These are phyloP conservation scores for Ophiobolus disseminans DNA, from an alignment of 2,329 filamentous ascomycete species.

Conservation along the genomic window DNA sequence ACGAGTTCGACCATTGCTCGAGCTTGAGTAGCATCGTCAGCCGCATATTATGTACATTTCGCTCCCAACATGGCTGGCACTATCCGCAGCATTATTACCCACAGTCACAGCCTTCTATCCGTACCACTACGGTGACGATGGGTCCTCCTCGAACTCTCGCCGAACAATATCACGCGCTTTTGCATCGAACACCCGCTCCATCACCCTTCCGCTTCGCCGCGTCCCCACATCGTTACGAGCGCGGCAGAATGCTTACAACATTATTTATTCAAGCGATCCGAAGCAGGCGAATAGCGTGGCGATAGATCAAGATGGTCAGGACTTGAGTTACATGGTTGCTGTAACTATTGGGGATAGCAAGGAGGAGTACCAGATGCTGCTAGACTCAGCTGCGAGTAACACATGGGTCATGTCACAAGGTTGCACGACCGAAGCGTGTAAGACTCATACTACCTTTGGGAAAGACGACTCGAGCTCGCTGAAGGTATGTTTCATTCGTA, in stretches of 20 bases:
- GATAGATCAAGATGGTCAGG: slow-evolving; percentile 61
- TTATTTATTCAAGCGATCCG: slow-evolving; percentile 43
- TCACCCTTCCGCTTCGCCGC: slow-evolving; percentile 40
- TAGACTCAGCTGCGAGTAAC: slow-evolving; percentile 66
- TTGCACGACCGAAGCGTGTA: slow-evolving; percentile 72
- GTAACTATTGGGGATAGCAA: slow-evolving; percentile 59
- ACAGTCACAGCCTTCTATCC: slow-evolving; percentile 46
- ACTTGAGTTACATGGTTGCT: slow-evolving; percentile 62
- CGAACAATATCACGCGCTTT: slow-evolving; percentile 10
- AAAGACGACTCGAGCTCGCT: slow-evolving; percentile 70
- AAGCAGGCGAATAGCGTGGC: slow-evolving; percentile 55
- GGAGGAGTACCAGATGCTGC: slow-evolving; percentile 60
- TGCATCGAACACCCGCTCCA: slow-evolving; percentile 7
- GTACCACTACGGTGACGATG: slow-evolving; percentile 28
- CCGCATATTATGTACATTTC: slow-evolving; percentile 34
- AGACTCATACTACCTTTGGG: slow-evolving; percentile 73
- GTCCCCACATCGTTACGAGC: slow-evolving; percentile 37
- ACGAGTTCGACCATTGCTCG: too few species aligned
- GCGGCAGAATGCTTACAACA: slow-evolving; percentile 58
- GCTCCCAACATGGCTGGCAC: slow-evolving; percentile 28
- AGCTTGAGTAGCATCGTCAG: not conserved
- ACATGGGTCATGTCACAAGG: slow-evolving; percentile 82
- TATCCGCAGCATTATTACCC: slow-evolving; percentile 34
- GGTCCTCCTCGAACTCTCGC: slow-evolving; percentile 4
- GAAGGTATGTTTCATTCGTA: slow-evolving; percentile 32